These are phyloP conservation scores for Populus hybrid DNA, from an alignment of 441 rosid genomes.

Conservation along the genomic window DNA sequence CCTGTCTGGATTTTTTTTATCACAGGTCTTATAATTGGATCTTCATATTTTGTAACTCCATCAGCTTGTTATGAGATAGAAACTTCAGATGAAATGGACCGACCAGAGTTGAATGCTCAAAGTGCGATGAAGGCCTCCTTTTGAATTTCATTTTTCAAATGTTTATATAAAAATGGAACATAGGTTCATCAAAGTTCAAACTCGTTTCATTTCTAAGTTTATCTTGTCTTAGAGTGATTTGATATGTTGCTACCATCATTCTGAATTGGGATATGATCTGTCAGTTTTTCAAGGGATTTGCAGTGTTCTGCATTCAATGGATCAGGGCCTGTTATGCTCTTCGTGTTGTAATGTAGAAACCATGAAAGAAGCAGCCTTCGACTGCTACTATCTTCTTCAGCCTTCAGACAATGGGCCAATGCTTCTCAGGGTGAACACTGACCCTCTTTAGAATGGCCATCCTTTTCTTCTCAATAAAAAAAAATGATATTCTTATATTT, in stretches of 20 bases:
- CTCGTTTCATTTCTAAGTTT: conserved; percentile 6
- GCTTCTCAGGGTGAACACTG: conserved; percentile 74
- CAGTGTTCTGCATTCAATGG: conserved; percentile 61
- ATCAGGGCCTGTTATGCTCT: conserved; percentile 76
- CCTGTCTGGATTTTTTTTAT: conserved; percentile 19
- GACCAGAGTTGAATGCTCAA: conserved; percentile 65
- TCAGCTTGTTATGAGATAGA: conserved; percentile 59
- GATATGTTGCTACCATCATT: conserved; percentile 8
- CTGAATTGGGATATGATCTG: conserved; percentile 22
- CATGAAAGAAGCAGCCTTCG: conserved; percentile 49
- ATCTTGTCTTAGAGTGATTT: background rate
- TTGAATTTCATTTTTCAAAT: conserved; percentile 15
- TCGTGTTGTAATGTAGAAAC: conserved; percentile 66
- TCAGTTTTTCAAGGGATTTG: conserved; percentile 85
- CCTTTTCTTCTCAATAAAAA: background rate
- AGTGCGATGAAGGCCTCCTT: conserved; percentile 39
- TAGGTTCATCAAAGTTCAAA: background rate
- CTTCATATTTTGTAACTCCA: conserved; percentile 66
- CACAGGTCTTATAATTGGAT: conserved; percentile 64
- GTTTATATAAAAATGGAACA: conserved; percentile 4
- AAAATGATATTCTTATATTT: background rate
- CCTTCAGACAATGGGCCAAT: conserved; percentile 83
- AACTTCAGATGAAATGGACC: conserved; percentile 55
- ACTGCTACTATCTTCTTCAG: conserved; percentile 78
- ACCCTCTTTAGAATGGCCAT: conserved; percentile 4